Percentiles rank a stretch among this genome's conserved stretches.
Conservation (phyloP, 495 filamentous ascomycete genomes). For the Aspergillus incahuasiensis region DNA sequence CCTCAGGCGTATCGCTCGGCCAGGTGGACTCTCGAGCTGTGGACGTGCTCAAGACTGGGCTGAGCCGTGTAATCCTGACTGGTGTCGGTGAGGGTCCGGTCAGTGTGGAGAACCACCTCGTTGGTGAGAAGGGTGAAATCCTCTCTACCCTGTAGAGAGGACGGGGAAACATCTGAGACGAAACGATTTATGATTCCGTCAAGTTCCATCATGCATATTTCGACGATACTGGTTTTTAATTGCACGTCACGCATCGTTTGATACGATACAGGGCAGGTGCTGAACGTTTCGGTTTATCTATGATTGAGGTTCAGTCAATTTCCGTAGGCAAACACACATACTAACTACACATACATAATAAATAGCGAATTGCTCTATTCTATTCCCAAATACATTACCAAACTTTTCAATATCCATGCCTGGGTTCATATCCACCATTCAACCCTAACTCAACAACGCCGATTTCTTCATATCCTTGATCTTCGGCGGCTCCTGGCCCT, state of each 20-base stretch:
- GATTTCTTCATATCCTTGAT: slow-evolving; percentile 50
- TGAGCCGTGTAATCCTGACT: slow-evolving; percentile 85
- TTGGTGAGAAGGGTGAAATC: slow-evolving; percentile 63
- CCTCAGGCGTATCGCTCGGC: slow-evolving; percentile 41
- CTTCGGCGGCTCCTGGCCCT: slow-evolving; percentile 33
- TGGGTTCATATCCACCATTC: too few relatives aligned
- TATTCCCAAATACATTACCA: not conserved
- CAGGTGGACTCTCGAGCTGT: slow-evolving; percentile 53
- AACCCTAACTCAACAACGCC: slow-evolving; percentile 45
- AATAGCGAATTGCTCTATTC: not conserved
- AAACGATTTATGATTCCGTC: slow-evolving; percentile 6
- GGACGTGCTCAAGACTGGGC: slow-evolving; percentile 64
- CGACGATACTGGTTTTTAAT: not conserved
- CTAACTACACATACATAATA: not conserved
- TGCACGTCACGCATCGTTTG: slow-evolving; percentile 4
- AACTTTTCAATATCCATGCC: not conserved
- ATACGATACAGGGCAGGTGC: slow-evolving; percentile 2
- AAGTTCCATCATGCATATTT: not conserved
- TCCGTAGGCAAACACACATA: not conserved
- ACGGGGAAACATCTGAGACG: not conserved
- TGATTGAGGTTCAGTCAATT: not conserved
- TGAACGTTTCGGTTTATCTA: slow-evolving; percentile 1
- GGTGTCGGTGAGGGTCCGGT: slow-evolving; percentile 86
- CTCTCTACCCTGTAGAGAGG: slow-evolving; percentile 16
- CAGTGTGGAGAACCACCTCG: slow-evolving; percentile 70